Evolutionary conservation across 495 filamentous ascomycete species (phyloP).

Genomic region (Alectoria sarmentosa): DNA sequence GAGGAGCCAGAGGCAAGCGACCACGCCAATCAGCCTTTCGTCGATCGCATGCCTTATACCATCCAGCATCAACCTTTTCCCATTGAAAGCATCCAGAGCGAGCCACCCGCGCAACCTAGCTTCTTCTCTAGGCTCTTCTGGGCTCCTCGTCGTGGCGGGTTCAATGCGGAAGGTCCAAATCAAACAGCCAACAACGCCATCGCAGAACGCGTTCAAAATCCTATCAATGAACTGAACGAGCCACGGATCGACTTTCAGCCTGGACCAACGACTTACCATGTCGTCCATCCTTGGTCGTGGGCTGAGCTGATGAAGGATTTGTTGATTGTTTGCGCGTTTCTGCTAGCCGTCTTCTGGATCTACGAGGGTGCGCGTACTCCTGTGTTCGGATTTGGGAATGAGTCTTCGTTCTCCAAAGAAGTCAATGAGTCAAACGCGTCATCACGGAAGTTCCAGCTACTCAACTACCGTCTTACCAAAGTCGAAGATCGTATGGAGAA

Average conservation of each 20-base stretch:
- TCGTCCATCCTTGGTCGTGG: background rate
- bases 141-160: background rate
- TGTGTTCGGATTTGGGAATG: background rate
- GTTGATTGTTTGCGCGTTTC: background rate
- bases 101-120: background rate
- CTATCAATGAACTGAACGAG: background rate
- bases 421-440: background rate
- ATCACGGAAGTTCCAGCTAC: background rate
- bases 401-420: background rate
- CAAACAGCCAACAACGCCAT: background rate
- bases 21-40: background rate
- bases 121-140: background rate
- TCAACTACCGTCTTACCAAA: slow-evolving; percentile 4
- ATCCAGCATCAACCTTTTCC: background rate
- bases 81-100: background rate
- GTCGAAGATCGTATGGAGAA: slow-evolving; percentile 9
- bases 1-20: slow-evolving; percentile 1
- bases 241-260: background rate
- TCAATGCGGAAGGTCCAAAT: background rate
- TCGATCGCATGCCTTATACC: background rate
- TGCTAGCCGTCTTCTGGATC: background rate
- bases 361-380: background rate
- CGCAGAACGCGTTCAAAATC: background rate
- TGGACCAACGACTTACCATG: background rate
- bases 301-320: background rate